Percentiles rank a stretch among this genome's conserved stretches.
These are phyloP conservation scores for Acorus calamus DNA, from an alignment of 106 monocot species.

Conservation along the genomic window DNA sequence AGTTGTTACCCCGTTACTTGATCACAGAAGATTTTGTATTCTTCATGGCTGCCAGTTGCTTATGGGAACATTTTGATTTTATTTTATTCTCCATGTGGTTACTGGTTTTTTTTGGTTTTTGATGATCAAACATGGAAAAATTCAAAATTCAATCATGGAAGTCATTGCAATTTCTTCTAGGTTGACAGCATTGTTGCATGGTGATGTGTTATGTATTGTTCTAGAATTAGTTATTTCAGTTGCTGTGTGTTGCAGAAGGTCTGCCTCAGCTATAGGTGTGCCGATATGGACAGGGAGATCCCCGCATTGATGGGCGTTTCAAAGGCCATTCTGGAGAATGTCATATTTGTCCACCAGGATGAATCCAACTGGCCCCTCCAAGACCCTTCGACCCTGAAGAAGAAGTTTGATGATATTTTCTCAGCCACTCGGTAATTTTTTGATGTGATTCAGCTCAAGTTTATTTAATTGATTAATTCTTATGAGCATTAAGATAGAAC, in stretches of 20 bases:
- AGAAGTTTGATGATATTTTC: constrained; percentile 99
- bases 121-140: background rate
- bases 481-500: too few relatives aligned
- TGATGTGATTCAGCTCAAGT: too few relatives aligned
- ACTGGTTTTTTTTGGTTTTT: background rate
- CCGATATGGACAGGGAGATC: constrained; percentile 98
- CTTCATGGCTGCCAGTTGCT: too few relatives aligned
- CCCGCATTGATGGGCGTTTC: constrained; percentile 95
- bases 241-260: constrained; percentile 61
- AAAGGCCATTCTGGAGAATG: constrained; percentile 93
- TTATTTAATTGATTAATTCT: too few relatives aligned
- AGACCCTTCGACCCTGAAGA: constrained; percentile 92
- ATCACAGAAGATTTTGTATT: too few relatives aligned
- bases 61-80: too few relatives aligned
- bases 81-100: too few relatives aligned
- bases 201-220: too few relatives aligned
- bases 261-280: constrained; percentile 95
- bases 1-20: too few relatives aligned
- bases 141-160: background rate
- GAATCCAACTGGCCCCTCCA: constrained; percentile 99
- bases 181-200: too few relatives aligned
- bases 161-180: background rate
- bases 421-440: constrained; percentile 78
- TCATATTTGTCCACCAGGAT: constrained; percentile 99
- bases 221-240: too few relatives aligned